Conservation (phyloP, 2,329 filamentous ascomycete genomes). For the Dactylellina drechsleri region DNA sequence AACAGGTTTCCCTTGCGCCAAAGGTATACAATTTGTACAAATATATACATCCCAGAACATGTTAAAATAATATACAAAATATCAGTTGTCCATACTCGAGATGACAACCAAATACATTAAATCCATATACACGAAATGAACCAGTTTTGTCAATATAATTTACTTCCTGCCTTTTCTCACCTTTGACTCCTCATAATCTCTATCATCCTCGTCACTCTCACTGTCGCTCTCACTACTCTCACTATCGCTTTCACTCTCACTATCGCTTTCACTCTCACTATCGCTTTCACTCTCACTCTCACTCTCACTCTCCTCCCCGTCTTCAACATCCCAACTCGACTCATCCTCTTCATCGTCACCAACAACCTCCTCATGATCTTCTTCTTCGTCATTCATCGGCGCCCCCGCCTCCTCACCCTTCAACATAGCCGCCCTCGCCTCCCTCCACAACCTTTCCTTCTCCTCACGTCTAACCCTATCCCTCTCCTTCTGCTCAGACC, state of each 20-base stretch:
- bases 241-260: conserved; percentile 64
- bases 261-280: conserved; percentile 65
- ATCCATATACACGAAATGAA: too few relatives aligned
- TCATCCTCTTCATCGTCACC: conserved; percentile 57
- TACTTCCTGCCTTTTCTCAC: too few relatives aligned
- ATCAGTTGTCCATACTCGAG: too few relatives aligned
- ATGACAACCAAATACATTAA: too few relatives aligned
- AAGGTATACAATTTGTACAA: too few relatives aligned
- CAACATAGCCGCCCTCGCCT: conserved; percentile 22
- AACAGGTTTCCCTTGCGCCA: too few relatives aligned
- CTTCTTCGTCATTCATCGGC: conserved; percentile 4
- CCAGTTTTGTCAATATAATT: too few relatives aligned
- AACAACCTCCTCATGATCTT: neutral
- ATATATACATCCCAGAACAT: too few relatives aligned
- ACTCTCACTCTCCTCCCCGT: conserved; percentile 72
- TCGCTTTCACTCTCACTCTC: conserved; percentile 76
- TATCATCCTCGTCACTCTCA: too few relatives aligned
- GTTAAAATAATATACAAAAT: too few relatives aligned
- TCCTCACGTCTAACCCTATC: conserved; percentile 22
- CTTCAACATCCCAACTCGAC: conserved; percentile 60
- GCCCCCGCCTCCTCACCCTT: conserved; percentile 4
- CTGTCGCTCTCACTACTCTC: conserved; percentile 58
- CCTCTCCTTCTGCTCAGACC: conserved; percentile 41
- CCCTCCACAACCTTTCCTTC: conserved; percentile 32
- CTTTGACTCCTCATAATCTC: conserved; percentile 2